phyloP scores from a whole-genome alignment of 2,329 filamentous ascomycete species.

The Huntiella savannae region DNA sequence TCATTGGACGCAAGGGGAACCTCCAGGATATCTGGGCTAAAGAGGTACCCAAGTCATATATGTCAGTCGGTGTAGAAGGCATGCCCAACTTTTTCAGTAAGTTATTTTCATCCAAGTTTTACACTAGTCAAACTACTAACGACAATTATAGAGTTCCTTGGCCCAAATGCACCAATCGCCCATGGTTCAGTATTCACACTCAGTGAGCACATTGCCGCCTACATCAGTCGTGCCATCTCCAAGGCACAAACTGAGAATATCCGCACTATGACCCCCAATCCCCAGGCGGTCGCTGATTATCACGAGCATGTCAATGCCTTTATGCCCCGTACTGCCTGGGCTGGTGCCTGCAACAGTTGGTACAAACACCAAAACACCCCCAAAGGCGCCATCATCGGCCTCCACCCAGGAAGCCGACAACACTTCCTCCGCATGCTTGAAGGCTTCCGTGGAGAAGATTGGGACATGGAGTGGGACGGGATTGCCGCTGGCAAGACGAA shows the following conservation, averaged over 20 bases:
- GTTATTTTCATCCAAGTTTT: conserved; percentile 12
- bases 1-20: conserved; percentile 30
- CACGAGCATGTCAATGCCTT: conserved; percentile 28
- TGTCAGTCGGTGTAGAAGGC: conserved; percentile 31
- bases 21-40: conserved; percentile 29
- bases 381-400: conserved; percentile 26
- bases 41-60: conserved; percentile 29
- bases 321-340: conserved; percentile 35
- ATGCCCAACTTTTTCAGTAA: conserved; percentile 38
- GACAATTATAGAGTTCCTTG: conserved; percentile 24
- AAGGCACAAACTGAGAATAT: conserved; percentile 33
- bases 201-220: conserved; percentile 31
- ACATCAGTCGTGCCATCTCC: conserved; percentile 28
- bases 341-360: conserved; percentile 29
- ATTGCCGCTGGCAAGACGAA: conserved; percentile 11
- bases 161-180: conserved; percentile 31
- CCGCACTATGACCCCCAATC: conserved; percentile 25
- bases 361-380: conserved; percentile 27
- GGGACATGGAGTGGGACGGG: conserved; percentile 28
- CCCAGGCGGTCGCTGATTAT: conserved; percentile 30
- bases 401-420: conserved; percentile 31
- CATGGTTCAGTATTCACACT: conserved; percentile 33
- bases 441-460: conserved; percentile 31
- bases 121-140: neutral
- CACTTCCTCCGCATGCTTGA: conserved; percentile 36